Percentiles rank a stretch among this genome's conserved stretches.
Evolutionary conservation across 192 early-diverging fungal species (phyloP).

Genomic region (Spinellus fusiger): DNA sequence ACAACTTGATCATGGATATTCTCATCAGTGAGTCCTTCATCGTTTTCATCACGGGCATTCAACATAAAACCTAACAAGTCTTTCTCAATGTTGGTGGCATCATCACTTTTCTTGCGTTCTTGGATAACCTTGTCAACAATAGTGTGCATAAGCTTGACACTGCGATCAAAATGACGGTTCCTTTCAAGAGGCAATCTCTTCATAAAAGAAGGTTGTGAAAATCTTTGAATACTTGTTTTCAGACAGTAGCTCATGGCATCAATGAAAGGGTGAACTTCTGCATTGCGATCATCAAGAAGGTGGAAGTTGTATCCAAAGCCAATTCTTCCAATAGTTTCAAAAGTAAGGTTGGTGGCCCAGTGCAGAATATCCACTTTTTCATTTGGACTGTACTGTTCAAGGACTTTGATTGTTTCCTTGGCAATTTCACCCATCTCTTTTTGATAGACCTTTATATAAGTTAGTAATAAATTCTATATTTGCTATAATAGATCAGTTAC

Average conservation of each 20-base stretch:
- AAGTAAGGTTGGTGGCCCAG: conserved; percentile 51
- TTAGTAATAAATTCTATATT: neutral
- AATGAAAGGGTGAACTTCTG: conserved; percentile 24
- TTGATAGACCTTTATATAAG: conserved; percentile 20
- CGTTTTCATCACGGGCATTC: conserved; percentile 31
- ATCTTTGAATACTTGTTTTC: conserved; percentile 6
- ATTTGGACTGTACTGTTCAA: conserved; percentile 26
- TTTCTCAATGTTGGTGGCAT: conserved; percentile 21
- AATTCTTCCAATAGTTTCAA: conserved; percentile 49
- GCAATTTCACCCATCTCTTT: conserved; percentile 39
- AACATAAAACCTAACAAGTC: conserved; percentile 56
- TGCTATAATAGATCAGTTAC: no score
- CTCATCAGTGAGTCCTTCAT: conserved; percentile 30
- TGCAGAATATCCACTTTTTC: conserved; percentile 33
- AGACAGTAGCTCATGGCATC: conserved; percentile 30
- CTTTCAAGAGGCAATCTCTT: conserved; percentile 38
- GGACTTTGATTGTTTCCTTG: conserved; percentile 17
- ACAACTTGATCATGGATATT: conserved; percentile 56
- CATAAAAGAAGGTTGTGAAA: conserved; percentile 11
- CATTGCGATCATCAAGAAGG: conserved; percentile 17
- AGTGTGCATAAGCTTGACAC: conserved; percentile 33
- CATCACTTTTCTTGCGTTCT: conserved; percentile 33
- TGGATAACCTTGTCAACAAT: conserved; percentile 42
- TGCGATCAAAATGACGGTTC: conserved; percentile 36
- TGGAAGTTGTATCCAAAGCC: conserved; percentile 55